Evolutionary conservation across 768 basidiomycete species (phyloP), one percentile per base, ranked within the genome.

Genomic region (Gautieria morchelliformis): DNA sequence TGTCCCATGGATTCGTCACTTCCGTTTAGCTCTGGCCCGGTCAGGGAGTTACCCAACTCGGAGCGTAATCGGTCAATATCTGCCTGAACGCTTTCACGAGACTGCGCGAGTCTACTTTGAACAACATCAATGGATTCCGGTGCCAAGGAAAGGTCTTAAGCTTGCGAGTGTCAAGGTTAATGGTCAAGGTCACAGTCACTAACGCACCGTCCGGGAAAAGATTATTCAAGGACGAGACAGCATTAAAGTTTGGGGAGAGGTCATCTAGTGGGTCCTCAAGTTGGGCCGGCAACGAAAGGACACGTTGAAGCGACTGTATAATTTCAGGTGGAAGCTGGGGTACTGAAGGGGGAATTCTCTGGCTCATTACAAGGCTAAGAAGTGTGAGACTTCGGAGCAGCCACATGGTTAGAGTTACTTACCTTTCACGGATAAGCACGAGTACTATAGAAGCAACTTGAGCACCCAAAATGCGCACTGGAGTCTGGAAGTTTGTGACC

Each of bases 201-300:
- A 33, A 76, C 73, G 54, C 60, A 89, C 91, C 89, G 69, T 91
- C 78, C 1, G 90, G 90, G 64, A 93, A 90, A 62, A 87, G 79
- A 32, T 76, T 75, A 61, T 93, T 89, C 33, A 84, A 72, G 14
- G 64, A 69, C 20, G 60, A 53, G 22, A 64, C 47, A 11, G 62
- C 55, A 58, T 58, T 59, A 41, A 63, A 64, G 35, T 51, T 59
- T 48, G 54, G 52, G 35, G 54, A 56, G 11, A 60, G 55, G 17
- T 37, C 49, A 63, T 87, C 82, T 24, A 86, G 70, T 46, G 79
- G 77, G 66, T 86, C 84, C 15, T 69, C 66, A 44, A 76, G 68
- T 12, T 70, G 70, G 2, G 67, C 70, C 4, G 74, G 62, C 33
- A 82, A 65, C 53, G 87, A 78, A 4, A 91, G 74, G 50, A 88